Percentiles rank a stretch among this genome's conserved stretches.
These are phyloP conservation scores for Pezicula radicicola DNA, from an alignment of 2,329 filamentous ascomycete genomes.

Conservation along the genomic window DNA sequence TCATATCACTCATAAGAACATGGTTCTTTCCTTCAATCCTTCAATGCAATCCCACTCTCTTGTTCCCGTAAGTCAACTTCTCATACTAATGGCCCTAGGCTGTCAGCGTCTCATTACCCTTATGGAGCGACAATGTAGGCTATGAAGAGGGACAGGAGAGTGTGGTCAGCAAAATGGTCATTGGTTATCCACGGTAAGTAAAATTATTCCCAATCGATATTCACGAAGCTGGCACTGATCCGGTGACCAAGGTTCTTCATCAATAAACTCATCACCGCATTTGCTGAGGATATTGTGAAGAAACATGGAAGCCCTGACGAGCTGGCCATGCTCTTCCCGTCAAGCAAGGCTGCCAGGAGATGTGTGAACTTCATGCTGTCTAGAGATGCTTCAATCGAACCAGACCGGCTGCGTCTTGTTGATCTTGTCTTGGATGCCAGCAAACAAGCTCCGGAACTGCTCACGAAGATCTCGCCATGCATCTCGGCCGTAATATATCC, in stretches of 20 bases:
- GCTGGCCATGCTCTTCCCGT: conserved; percentile 82
- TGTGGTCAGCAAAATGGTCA: conserved; percentile 82
- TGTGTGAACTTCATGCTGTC: conserved; percentile 71
- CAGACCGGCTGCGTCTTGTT: conserved; percentile 49
- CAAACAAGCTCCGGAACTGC: conserved; percentile 46
- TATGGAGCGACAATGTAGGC: conserved; percentile 85
- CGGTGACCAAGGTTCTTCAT: conserved; percentile 73
- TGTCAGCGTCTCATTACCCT: conserved; percentile 92
- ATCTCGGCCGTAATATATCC: conserved; percentile 73
- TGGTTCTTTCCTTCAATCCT: neutral
- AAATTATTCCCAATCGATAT: neutral
- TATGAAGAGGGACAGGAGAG: conserved; percentile 92
- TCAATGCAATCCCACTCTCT: conserved; percentile 9
- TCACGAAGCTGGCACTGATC: conserved; percentile 14
- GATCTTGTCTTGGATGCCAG: conserved; percentile 62
- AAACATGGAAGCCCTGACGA: conserved; percentile 60
- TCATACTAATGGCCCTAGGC: conserved; percentile 55
- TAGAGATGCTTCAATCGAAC: conserved; percentile 50
- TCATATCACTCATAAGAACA: neutral
- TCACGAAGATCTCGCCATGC: conserved; percentile 54
- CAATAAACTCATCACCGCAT: conserved; percentile 74
- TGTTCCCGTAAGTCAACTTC: conserved; percentile 1
- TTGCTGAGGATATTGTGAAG: conserved; percentile 65
- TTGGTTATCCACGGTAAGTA: conserved; percentile 78
- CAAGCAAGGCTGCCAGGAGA: conserved; percentile 61